Conservation (phyloP, 306 rosid genomes). For the Glycine latifolia region DNA sequence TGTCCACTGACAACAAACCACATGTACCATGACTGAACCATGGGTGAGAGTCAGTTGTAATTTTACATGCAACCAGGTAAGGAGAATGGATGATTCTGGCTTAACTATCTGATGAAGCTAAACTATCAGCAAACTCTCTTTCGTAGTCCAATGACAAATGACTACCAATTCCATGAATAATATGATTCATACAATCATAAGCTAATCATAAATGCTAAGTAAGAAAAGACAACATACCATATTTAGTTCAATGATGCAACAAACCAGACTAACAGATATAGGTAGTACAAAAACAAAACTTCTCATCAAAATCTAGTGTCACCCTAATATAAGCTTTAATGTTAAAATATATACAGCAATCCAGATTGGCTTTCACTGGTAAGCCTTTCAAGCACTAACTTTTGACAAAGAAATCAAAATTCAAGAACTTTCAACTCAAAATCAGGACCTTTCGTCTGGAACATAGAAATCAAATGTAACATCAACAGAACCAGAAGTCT, state of each 20-base stretch:
- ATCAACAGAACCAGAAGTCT: slow-evolving; percentile 74
- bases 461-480: slow-evolving; percentile 63
- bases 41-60: too few relatives aligned
- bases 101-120: background rate
- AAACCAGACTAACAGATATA: slow-evolving; percentile 44
- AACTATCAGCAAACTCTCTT: background rate
- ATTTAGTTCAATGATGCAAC: slow-evolving; percentile 21
- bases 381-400: slow-evolving; percentile 45
- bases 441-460: slow-evolving; percentile 54
- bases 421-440: slow-evolving; percentile 34
- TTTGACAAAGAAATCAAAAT: slow-evolving; percentile 24
- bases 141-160: background rate
- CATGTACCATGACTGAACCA: background rate
- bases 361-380: slow-evolving; percentile 37
- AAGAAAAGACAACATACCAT: slow-evolving; percentile 15
- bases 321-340: slow-evolving; percentile 40
- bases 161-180: background rate
- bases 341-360: slow-evolving; percentile 51
- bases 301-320: slow-evolving; percentile 44
- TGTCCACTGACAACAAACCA: background rate
- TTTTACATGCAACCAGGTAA: background rate
- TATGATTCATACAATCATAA: slow-evolving; percentile 34
- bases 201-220: background rate
- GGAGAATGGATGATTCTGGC: background rate
- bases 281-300: slow-evolving; percentile 39